phyloP scores from a whole-genome alignment of 2,329 filamentous ascomycete species.

The Scedosporium apiospermum region DNA sequence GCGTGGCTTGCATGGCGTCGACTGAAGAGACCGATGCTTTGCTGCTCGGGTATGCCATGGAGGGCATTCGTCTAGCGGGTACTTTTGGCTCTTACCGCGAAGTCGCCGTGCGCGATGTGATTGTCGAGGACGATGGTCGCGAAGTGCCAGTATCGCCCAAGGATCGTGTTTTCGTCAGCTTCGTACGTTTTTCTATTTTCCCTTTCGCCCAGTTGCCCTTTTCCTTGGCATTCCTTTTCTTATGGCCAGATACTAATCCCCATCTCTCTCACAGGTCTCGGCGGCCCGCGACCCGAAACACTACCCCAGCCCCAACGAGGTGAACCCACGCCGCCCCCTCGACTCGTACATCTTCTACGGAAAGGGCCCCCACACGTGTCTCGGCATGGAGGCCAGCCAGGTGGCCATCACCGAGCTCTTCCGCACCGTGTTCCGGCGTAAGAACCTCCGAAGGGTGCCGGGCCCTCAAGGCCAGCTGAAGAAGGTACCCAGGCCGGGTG shows the following conservation, averaged over 20 bases:
- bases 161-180: conserved; percentile 54
- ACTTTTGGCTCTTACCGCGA: conserved; percentile 51
- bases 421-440: conserved; percentile 51
- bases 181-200: conserved; percentile 29
- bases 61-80: conserved; percentile 60
- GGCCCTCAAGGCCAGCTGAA: conserved; percentile 60
- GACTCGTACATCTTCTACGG: conserved; percentile 57
- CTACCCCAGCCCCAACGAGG: conserved; percentile 51
- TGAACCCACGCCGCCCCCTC: conserved; percentile 54
- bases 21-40: conserved; percentile 50
- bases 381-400: conserved; percentile 51
- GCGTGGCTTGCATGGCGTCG: conserved; percentile 44
- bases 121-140: conserved; percentile 38
- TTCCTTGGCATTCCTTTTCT: neutral
- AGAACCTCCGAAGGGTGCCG: conserved; percentile 49
- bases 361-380: conserved; percentile 50
- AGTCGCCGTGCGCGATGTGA: conserved; percentile 31
- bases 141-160: conserved; percentile 42
- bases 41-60: conserved; percentile 61
- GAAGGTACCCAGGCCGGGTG: conserved; percentile 47
- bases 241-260: neutral
- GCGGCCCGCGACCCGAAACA: conserved; percentile 45
- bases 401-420: conserved; percentile 59
- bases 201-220: neutral
- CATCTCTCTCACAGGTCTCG: conserved; percentile 18